These are phyloP conservation scores for Austroboletus olivaceoglutinosus DNA, from an alignment of 1,284 basidiomycete genomes.

Conservation along the genomic window DNA sequence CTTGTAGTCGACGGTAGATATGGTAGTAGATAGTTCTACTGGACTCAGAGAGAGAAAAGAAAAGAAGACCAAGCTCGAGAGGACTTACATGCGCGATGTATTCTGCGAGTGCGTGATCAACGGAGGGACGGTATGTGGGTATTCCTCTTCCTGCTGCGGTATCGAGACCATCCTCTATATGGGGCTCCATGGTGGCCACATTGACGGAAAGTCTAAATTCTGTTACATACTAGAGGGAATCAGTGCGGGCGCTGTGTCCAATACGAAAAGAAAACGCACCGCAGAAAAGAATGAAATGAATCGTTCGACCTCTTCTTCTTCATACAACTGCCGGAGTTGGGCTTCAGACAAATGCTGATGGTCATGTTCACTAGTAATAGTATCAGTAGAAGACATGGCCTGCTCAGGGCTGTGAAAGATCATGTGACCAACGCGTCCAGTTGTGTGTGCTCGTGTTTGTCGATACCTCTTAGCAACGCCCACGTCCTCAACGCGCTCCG, in stretches of 20 bases:
- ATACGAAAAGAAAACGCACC: slow-evolving; percentile 35
- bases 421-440: slow-evolving; percentile 32
- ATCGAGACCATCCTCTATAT: background rate
- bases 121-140: slow-evolving; percentile 5
- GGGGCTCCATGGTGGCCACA: background rate
- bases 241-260: background rate
- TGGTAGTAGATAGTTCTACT: slow-evolving; percentile 46
- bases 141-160: background rate
- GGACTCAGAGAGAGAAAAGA: slow-evolving; percentile 6
- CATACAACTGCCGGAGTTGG: slow-evolving; percentile 55
- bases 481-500: background rate
- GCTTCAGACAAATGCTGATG: slow-evolving; percentile 29
- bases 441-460: slow-evolving; percentile 19
- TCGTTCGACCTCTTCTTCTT: slow-evolving; percentile 60
- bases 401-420: slow-evolving; percentile 3
- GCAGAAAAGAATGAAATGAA: slow-evolving; percentile 57
- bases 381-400: too few species aligned
- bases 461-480: background rate
- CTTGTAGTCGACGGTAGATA: slow-evolving; percentile 42
- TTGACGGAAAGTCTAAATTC: slow-evolving; percentile 44
- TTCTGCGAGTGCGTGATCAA: slow-evolving; percentile 34
- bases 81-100: slow-evolving; percentile 41
- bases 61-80: background rate
- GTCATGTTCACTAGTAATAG: slow-evolving; percentile 3
- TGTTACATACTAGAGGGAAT: slow-evolving; percentile 49